Evolutionary conservation across 306 rosid genomes (phyloP), one percentile per base, ranked within the genome.

Genomic region (Castanospermum australe): DNA sequence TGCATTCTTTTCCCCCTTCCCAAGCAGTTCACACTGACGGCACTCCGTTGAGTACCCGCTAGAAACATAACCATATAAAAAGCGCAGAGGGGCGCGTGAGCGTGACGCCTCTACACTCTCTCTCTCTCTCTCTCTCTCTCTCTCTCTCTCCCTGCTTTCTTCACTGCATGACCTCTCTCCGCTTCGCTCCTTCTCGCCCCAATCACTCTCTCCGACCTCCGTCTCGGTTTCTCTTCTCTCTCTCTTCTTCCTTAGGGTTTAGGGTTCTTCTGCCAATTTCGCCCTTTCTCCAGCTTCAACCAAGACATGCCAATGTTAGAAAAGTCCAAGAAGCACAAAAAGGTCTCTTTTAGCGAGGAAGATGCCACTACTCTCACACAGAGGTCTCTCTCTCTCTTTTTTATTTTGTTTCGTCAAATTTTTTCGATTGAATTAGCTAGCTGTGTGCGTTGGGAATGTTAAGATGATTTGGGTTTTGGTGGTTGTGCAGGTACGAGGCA

Each of bases 401-500:
- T 8, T 33, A 7, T 14, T 57, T 30, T 69, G 41, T 18, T n/a
- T 25, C 0, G 65, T n/a, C 3, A 7, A 35, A n/a, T 56, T 21
- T 21, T 55, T 36, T 5, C 2, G 21, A 14, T 15, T 54, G 11
- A 10, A n/a, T n/a, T n/a, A n/a, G n/a, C n/a, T n/a, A n/a, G 4
- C 3, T 15, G 21, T 4, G 21, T 33, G 20, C 25, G 25, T 35
- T 20, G 11, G 8, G 38, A 28, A 20, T 60, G 18, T 74, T 35
- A 32, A 8, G 18, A 5, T 67, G 60, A 78, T 68, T 70, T 48
- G 36, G 33, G 2, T 21, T 77, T 67, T 39, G 22, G 41, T 64
- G 62, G 10, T 66, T 67, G 55, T 24, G 54, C 65, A 96, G 98
- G 87, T 93, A 96, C 41, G 63, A 88, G 1, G 63, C 89, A 51